Base-by-base conservation (phyloP, 768 basidiomycete genomes). In the Mrakia blollopis region DNA sequence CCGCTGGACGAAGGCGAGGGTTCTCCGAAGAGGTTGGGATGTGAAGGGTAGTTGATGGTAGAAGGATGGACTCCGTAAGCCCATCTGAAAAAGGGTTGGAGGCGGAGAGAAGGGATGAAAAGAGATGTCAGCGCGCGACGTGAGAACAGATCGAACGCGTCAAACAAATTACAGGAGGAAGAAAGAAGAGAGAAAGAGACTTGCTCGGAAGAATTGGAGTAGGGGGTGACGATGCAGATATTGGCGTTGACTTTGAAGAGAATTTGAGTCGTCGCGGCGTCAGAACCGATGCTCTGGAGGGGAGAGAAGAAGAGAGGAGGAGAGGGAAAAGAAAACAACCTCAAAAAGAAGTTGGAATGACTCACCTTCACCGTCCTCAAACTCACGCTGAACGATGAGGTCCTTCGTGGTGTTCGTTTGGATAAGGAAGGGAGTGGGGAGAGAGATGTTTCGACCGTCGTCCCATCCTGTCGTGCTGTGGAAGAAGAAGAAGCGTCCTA, bases 371-470 rank as follows among this genome's bases (percentile, higher is more conserved):
- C 70, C 76, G 25, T 37, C 37, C 18, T 14, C 32, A 37, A 77
- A 77, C 23, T 72, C 76, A 10, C 23, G 30, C 47, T 77, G 76
- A 2, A 77, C 28, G 23, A 23, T 3, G 2, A 47, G 11, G 44
- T 54, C 35, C 18, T 21, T 44, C 7, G 76, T 77, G 23, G 76
- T 73, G 76, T 77, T 77, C 28, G 62, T 21, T n/a, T 77, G 76
- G 32, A 77, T 50, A 35, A 61, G 44, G 25, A 72, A 70, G 3
- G 50, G 32, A 16, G 28, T 14, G n/a, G 30, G n/a, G n/a, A 60
- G 54, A 30, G 30, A 30, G 71, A 72, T 72, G 30, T n/a, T 21
- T 16, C 39, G 37, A 11, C 10, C 23, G 30, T 61, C n/a, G 7
- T 47, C 73, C 32, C n/a, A 35, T 32, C 41, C 57, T 37, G 3